Evolutionary conservation across 2,329 filamentous ascomycete genomes (phyloP), one percentile per base, ranked within the genome.

Genomic region (Canariomyces notabilis): DNA sequence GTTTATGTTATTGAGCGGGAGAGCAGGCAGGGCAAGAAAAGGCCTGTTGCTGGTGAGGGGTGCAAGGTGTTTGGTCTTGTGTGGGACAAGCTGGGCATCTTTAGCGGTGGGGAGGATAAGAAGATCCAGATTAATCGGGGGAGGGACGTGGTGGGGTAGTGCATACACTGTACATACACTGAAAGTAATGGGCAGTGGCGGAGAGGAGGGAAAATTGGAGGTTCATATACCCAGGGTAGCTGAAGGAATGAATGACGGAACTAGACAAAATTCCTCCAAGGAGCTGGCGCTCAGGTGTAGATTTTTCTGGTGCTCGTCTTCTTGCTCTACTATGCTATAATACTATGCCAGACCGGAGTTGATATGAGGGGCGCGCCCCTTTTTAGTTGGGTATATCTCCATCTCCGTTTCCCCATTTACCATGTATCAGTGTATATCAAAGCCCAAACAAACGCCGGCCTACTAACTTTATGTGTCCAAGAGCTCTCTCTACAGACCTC

Each of bases 21-120:
- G 67, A 85, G 82, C 64, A 72, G 77, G 51, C 79, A 80, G 62
- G 71, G 77, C 50, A 80, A 79, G 62, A 80, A 81, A 60, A 79
- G 77, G 61, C 75, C 75, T 14, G 73, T 82, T 33, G 83, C 81
- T 6, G 90, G 90, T 2, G 87, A 93, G 49, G 89, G 89, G 19
- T 80, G 84, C 52, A 97, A 97, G 76, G 89, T 98, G 39, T 88
- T 97, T 65, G 79, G 81, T 26, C 87, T 97, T 5, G 78, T 75
- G 49, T 98, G 93, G 93, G 87, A 96, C 66, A 73, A 76, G 63
- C 81, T 94, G 61, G 94, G 93, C 1, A 91, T 98, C 63, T 85
- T 96, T 36, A 94, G 87, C 60, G 89, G 75, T 35, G 89, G 91
- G 14, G 90, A 97, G 75, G 93, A 98, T 63, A 95, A 93, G 72